These are phyloP conservation scores for Lactarius tabidus DNA, from an alignment of 768 basidiomycete species.

Conservation along the genomic window DNA sequence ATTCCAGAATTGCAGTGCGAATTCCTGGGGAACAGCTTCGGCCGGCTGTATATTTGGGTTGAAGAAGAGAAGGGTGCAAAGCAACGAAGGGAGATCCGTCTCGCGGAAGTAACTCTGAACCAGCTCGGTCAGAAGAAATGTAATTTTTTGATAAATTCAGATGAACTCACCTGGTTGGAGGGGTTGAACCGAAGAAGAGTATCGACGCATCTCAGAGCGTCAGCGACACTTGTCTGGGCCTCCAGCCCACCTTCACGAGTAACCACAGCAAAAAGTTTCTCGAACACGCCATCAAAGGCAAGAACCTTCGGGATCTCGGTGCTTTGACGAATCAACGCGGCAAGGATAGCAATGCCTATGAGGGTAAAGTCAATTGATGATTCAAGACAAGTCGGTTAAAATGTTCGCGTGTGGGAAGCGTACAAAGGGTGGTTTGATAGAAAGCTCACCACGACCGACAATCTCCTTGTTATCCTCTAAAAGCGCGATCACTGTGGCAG, in stretches of 20 bases:
- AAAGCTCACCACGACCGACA: slow-evolving; percentile 71
- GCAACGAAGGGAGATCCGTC: slow-evolving; percentile 63
- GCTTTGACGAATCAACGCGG: slow-evolving; percentile 77
- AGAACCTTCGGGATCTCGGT: slow-evolving; percentile 95
- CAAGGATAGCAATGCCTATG: slow-evolving; percentile 82
- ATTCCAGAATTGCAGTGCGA: slow-evolving; percentile 96
- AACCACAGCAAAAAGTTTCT: slow-evolving; percentile 88
- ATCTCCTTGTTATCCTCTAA: slow-evolving; percentile 87
- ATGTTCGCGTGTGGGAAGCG: background rate
- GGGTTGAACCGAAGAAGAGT: slow-evolving; percentile 87
- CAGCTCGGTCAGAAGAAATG: slow-evolving; percentile 21
- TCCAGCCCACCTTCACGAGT: slow-evolving; percentile 87
- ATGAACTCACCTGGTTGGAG: slow-evolving; percentile 76
- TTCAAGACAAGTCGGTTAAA: background rate
- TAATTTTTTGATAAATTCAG: slow-evolving; percentile 1
- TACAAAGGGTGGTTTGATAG: background rate
- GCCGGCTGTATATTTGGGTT: slow-evolving; percentile 57
- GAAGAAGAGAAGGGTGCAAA: slow-evolving; percentile 68
- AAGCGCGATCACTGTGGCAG: slow-evolving; percentile 64
- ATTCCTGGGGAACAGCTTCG: slow-evolving; percentile 73
- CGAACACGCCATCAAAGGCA: slow-evolving; percentile 95
- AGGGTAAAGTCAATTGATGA: slow-evolving; percentile 5
- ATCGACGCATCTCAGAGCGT: slow-evolving; percentile 83
- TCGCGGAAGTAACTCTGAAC: slow-evolving; percentile 93
- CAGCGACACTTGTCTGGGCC: slow-evolving; percentile 80